These are phyloP conservation scores for Salix udensis DNA, from an alignment of 345 rosid genomes.

Conservation along the genomic window DNA sequence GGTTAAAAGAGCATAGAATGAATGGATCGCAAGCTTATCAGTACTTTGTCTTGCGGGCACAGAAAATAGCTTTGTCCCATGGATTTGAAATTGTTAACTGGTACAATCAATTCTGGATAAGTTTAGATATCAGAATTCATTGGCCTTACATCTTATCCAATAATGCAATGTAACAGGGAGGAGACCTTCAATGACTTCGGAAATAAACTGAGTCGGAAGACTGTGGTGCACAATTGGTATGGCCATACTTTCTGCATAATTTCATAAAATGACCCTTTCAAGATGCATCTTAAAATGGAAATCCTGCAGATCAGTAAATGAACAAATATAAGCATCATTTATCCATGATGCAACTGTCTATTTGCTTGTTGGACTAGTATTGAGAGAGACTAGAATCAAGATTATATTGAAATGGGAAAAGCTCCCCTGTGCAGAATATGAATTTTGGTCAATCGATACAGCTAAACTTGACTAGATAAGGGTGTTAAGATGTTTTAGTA, in stretches of 20 bases:
- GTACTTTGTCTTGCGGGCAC: conserved; percentile 62
- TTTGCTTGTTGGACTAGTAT: too few species aligned
- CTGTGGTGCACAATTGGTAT: conserved; percentile 77
- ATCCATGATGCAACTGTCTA: not conserved
- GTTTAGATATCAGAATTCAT: not conserved
- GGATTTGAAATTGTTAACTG: conserved; percentile 69
- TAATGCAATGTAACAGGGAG: conserved; percentile 49
- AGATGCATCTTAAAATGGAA: not conserved
- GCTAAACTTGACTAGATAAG: not conserved
- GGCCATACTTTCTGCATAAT: not conserved
- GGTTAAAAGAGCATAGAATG: conserved; percentile 45
- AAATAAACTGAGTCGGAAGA: conserved; percentile 47
- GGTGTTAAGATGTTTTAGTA: not conserved
- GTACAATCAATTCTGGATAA: conserved; percentile 25
- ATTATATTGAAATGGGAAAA: not conserved
- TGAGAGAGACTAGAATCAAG: not conserved
- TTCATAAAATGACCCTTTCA: not conserved
- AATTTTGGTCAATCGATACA: not conserved
- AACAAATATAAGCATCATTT: not conserved
- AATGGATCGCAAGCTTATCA: conserved; percentile 54
- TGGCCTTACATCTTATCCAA: conserved; percentile 11
- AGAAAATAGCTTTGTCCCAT: conserved; percentile 55
- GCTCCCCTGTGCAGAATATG: not conserved
- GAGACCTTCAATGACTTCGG: conserved; percentile 77
- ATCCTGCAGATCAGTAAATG: not conserved